These are phyloP conservation scores for Venturia oleaginea DNA, from an alignment of 2,329 filamentous ascomycete species.

Conservation along the genomic window DNA sequence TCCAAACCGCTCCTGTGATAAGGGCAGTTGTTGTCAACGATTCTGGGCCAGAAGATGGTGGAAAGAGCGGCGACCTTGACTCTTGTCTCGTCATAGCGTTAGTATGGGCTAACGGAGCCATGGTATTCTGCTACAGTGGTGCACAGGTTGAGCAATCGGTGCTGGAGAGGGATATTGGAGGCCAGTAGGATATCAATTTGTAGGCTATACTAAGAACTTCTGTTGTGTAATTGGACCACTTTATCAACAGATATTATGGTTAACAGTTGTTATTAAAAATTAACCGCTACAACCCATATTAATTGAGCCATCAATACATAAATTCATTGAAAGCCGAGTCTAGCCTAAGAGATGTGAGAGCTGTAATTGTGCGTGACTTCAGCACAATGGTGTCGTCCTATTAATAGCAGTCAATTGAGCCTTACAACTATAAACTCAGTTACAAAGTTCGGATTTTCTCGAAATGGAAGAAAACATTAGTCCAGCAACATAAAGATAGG, in stretches of 20 bases:
- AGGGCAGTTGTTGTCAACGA: neutral
- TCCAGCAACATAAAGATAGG: no score
- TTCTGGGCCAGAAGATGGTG: neutral
- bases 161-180: neutral
- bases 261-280: neutral
- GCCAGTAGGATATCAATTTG: neutral
- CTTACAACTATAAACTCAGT: no score
- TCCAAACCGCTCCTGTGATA: neutral
- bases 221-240: neutral
- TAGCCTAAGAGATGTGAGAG: neutral
- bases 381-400: neutral
- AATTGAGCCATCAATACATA: neutral
- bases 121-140: neutral
- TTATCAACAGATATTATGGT: neutral
- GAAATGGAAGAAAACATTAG: no score
- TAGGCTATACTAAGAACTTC: neutral
- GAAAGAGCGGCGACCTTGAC: neutral
- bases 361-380: neutral
- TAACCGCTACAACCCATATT: neutral
- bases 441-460: no score
- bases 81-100: neutral
- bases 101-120: neutral
- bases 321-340: neutral
- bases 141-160: neutral
- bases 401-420: neutral